These are phyloP conservation scores for Fusarium dimerum DNA, from an alignment of 2,329 filamentous ascomycete genomes.

Conservation along the genomic window DNA sequence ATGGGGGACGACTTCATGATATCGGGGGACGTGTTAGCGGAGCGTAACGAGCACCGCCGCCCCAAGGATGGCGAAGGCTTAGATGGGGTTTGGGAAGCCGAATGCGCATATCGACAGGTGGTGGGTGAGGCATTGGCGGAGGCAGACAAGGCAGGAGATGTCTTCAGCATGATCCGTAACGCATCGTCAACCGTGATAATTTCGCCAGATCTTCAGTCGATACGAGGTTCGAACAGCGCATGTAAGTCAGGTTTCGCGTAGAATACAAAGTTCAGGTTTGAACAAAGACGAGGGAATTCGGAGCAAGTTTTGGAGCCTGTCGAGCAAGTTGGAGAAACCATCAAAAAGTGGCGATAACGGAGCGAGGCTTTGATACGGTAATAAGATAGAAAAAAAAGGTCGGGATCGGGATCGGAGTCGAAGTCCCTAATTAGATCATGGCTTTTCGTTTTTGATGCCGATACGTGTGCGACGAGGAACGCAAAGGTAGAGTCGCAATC, in stretches of 20 bases:
- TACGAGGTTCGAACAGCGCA: slow-evolving; percentile 2
- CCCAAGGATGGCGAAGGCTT: slow-evolving; percentile 28
- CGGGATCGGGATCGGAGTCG: slow-evolving; percentile 9
- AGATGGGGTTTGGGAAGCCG: slow-evolving; percentile 28
- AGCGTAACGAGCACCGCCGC: slow-evolving; percentile 29
- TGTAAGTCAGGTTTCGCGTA: slow-evolving; percentile 22
- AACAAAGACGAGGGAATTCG: background rate
- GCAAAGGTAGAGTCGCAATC: slow-evolving; percentile 1
- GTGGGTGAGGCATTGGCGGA: slow-evolving; percentile 55
- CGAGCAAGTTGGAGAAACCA: background rate
- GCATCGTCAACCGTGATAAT: slow-evolving; percentile 41
- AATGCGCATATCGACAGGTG: slow-evolving; percentile 41
- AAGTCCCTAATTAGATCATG: slow-evolving; percentile 31
- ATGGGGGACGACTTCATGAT: slow-evolving; percentile 31
- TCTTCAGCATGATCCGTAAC: slow-evolving; percentile 60
- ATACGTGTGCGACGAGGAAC: slow-evolving; percentile 26
- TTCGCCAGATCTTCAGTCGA: slow-evolving; percentile 14
- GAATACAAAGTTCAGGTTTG: background rate
- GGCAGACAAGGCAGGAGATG: slow-evolving; percentile 53
- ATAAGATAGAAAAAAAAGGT: background rate
- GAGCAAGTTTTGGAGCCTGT: background rate
- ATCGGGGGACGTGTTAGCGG: slow-evolving; percentile 19
- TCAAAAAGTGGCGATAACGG: background rate
- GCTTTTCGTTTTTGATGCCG: slow-evolving; percentile 24
- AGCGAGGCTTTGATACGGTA: slow-evolving; percentile 3